Evolutionary conservation across 306 rosid species (phyloP).

Genomic region (Prunus mongolica): DNA sequence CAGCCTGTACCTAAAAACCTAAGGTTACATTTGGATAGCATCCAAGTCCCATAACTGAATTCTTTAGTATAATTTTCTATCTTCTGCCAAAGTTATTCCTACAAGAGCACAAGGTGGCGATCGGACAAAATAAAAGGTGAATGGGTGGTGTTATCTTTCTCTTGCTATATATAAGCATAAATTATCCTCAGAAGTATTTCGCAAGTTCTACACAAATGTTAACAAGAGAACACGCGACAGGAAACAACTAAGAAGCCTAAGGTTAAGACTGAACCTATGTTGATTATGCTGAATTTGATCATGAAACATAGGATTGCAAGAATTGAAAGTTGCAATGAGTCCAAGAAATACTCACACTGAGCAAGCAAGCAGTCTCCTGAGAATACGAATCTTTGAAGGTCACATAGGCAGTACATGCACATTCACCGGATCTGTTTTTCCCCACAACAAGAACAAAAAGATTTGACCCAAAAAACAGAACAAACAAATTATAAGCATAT

Average conservation of each 20-base stretch:
- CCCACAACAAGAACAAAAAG: neutral
- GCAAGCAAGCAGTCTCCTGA: constrained; percentile 90
- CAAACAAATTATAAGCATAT: neutral
- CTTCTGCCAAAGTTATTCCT: neutral
- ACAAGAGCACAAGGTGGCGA: neutral
- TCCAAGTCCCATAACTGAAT: neutral
- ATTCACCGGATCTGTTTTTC: constrained; percentile 62
- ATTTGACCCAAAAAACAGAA: neutral
- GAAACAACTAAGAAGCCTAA: neutral
- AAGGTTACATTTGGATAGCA: neutral
- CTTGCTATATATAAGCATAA: neutral
- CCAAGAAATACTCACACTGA: constrained; percentile 59
- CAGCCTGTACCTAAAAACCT: neutral
- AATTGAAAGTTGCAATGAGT: neutral
- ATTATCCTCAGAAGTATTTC: neutral
- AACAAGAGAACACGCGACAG: neutral
- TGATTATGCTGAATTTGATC: neutral
- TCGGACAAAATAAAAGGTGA: neutral
- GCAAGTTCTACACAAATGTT: neutral
- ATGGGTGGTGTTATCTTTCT: neutral
- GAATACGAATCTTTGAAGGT: constrained; percentile 82
- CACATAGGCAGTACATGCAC: constrained; percentile 79
- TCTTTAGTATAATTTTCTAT: neutral
- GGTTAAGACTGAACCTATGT: neutral
- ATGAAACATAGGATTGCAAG: neutral